These are phyloP conservation scores for Mikania micrantha DNA, from an alignment of 129 eudicot genomes.

Conservation along the genomic window DNA sequence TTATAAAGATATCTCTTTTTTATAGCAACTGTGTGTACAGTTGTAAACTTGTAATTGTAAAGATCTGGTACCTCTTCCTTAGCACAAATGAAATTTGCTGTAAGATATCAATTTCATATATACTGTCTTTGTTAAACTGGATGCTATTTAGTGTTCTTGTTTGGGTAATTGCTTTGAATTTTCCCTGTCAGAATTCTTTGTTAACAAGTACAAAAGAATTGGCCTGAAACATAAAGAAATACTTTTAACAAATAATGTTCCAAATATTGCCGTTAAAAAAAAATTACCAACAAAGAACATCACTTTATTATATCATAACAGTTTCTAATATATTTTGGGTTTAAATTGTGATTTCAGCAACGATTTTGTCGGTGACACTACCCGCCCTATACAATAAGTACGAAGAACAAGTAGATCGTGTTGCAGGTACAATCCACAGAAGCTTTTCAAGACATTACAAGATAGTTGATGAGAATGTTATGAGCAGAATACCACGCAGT, in stretches of 20 bases:
- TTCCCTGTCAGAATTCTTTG: neutral
- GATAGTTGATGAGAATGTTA: conserved; percentile 65
- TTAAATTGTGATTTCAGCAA: conserved; percentile 41
- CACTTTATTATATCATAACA: too few species aligned
- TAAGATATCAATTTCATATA: neutral
- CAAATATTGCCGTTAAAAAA: too few species aligned
- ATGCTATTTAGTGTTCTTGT: neutral
- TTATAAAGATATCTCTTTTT: too few species aligned
- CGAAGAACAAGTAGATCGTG: conserved; percentile 52
- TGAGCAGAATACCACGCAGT: conserved; percentile 53
- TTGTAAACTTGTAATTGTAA: too few species aligned
- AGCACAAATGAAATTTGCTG: neutral
- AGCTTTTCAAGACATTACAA: conserved; percentile 66
- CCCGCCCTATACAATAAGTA: conserved; percentile 86
- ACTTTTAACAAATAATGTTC: neutral
- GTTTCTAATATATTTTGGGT: conserved; percentile 13
- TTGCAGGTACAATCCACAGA: conserved; percentile 59
- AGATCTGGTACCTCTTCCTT: neutral
- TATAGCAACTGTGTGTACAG: neutral
- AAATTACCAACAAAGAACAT: too few species aligned
- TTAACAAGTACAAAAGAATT: neutral
- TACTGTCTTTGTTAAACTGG: neutral
- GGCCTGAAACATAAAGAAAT: neutral
- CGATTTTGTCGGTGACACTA: conserved; percentile 56
- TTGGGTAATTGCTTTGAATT: neutral